Evolutionary conservation across 23 red algal species (phyloP), one percentile per base, ranked within the genome.

Genomic region (Gracilariopsis chorda): DNA sequence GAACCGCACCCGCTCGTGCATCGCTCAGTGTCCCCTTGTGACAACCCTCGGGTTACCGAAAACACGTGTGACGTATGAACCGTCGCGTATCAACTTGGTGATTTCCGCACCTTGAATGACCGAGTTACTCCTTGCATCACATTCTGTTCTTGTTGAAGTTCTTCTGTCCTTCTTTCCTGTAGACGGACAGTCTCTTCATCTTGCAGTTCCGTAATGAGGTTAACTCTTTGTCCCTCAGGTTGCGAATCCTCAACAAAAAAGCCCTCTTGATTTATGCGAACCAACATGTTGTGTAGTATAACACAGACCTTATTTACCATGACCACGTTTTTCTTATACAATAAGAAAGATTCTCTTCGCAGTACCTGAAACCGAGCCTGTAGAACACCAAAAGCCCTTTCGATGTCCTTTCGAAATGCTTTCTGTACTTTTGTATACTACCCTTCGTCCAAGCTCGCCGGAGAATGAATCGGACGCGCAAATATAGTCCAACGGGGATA

Each of bases 271-370:
- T 45, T 51, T 6, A 80, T 14, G 48, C 42, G 39, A 19, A 51
- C 33, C n/a, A 84, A 47, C 53, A 84, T 84, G 41, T 84, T 84
- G 47, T 84, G 80, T 19, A 65, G 58, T 20, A 68, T 84, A 45
- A 84, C 55, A 42, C 80, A 84, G 25, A 35, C 35, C 33, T 84
- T 42, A 68, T 47, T 84, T 6, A 84, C 58, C 41, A 34, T 34
- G n/a, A 84, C 19, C 20, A 84, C 42, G 4, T 65, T 34, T 25
- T 4, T 68, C 39, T 63, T 84, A 29, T 40, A n/a, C 52, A 27
- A 84, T 32, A 65, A 35, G 28, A 42, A 84, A 46, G 7, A 84
- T 42, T 84, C 80, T 34, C 40, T 34, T 68, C 29, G 28, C 29
- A 84, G 42, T 7, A 63, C 7, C 24, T 65, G 24, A 68, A 84